These are phyloP conservation scores for Candolleomyces aberdarensis DNA, from an alignment of 768 basidiomycete genomes.

Conservation along the genomic window DNA sequence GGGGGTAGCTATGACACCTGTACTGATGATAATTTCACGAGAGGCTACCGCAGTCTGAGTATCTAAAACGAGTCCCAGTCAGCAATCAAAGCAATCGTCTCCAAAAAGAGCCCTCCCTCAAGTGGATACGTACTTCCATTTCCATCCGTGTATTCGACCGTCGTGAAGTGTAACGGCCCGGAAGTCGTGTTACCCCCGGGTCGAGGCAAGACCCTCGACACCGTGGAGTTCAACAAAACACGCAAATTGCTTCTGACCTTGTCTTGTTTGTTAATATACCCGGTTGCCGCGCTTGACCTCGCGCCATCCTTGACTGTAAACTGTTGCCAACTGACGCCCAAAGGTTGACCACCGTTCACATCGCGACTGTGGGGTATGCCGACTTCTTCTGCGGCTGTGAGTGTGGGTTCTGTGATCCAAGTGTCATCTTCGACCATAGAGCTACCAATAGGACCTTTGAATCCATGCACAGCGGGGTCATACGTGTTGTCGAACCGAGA, in stretches of 20 bases:
- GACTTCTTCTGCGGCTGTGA: conserved; percentile 6
- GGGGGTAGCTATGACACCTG: conserved; percentile 32
- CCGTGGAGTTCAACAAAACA: conserved; percentile 24
- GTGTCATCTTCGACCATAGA: conserved; percentile 22
- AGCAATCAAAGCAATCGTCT: neutral
- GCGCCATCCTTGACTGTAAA: neutral
- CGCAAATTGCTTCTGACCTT: conserved; percentile 24
- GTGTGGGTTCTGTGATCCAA: conserved; percentile 30
- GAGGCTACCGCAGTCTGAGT: conserved; percentile 12
- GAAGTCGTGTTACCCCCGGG: conserved; percentile 4
- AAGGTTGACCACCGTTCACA: conserved; percentile 1
- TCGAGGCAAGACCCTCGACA: conserved; percentile 21
- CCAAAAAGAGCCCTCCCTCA: neutral
- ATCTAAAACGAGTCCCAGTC: neutral
- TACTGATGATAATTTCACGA: conserved; percentile 37
- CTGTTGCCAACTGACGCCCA: conserved; percentile 7
- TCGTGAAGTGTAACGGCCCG: conserved; percentile 13
- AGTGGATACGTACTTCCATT: neutral
- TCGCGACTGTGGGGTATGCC: conserved; percentile 17
- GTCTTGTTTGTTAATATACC: conserved; percentile 23
- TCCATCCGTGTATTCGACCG: conserved; percentile 17
- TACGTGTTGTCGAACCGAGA: conserved; percentile 18
- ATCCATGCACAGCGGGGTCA: conserved; percentile 30
- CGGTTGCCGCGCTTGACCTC: conserved; percentile 23
- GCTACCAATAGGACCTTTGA: conserved; percentile 23